Base-by-base conservation (phyloP, 768 basidiomycete species). In the Russula foetens region DNA sequence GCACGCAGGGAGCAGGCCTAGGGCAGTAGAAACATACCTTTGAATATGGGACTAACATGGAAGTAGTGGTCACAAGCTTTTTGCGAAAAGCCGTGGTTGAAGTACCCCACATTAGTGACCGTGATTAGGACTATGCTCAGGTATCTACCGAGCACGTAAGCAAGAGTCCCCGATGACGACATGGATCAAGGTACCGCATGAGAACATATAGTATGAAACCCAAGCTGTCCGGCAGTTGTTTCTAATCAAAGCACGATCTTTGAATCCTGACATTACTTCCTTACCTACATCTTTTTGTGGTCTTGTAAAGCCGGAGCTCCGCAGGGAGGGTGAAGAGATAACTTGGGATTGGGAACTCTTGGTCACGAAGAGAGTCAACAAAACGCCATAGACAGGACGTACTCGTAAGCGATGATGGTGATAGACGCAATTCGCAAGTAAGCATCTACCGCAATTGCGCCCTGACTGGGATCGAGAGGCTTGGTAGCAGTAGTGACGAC, bases 21-120 rank as follows among this genome's bases (percentile, higher is more conserved):
- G 23, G 45, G 33, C 6, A 39, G 11, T 33, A 38, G 47, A 45
- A 39, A 21, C 72, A 46, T 49, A 83, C 86, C 85, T 79, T 88
- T 87, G 69, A 86, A 81, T 12, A 77, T 67, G 14, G 85, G 81
- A 0, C 83, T 74, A 15, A 80, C 64, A 12, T 82, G 70, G 69
- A 73, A 82, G 68, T 80, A 87, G 7, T 66, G 70, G 1, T 59
- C 48, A 70, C 86, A 88, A 29, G 73, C 67, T 17, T 68, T 67
- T 9, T 59, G n/a, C 3, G 81, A 79, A 67, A 86, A 88, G 17
- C 70, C 49, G 17, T 68, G 67, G 60, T 76, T 75, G 67, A 87
- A 86, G 67, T 81, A 85, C 15, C 83, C 84, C 59, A 81, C 76
- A 68, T 79, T 85, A 63, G 79, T 82, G 53, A 83, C 56, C 8